Evolutionary conservation across 2,329 filamentous ascomycete species (phyloP).

Genomic region (Ceratocystiopsis minuta): DNA sequence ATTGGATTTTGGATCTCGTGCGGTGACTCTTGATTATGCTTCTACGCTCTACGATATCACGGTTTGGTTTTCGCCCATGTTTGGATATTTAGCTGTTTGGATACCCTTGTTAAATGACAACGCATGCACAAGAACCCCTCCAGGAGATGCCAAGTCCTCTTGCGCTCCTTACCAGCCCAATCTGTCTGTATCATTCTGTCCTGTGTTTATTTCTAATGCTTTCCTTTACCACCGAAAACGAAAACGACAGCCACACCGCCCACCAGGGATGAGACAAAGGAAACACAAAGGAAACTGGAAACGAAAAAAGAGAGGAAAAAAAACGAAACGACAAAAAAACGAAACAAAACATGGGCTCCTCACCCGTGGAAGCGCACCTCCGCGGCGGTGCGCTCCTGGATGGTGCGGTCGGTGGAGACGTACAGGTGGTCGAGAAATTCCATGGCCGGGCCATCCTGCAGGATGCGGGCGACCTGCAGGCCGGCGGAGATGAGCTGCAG

Average conservation of each 20-base stretch:
- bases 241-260: not conserved
- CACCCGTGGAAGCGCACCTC: constrained; percentile 21
- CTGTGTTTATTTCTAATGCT: not conserved
- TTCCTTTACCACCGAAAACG: not conserved
- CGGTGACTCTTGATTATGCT: not conserved
- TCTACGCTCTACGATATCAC: not conserved
- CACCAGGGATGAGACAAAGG: not conserved
- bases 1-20: too few species aligned
- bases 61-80: not conserved
- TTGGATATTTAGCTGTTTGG: not conserved
- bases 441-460: constrained; percentile 73
- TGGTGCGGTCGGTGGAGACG: constrained; percentile 62
- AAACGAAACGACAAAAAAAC: not conserved
- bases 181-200: too few species aligned
- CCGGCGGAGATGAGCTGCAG: constrained; percentile 75
- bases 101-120: too few species aligned
- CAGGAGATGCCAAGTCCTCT: too few species aligned
- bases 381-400: constrained; percentile 44
- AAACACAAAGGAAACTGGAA: not conserved
- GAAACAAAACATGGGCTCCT: constrained; percentile 3
- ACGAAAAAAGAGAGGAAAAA: not conserved
- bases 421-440: constrained; percentile 67
- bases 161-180: too few species aligned
- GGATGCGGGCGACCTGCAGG: constrained; percentile 71
- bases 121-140: too few species aligned